phyloP scores from a whole-genome alignment of 2,329 filamentous ascomycete genomes.

The Exophiala spinifera region DNA sequence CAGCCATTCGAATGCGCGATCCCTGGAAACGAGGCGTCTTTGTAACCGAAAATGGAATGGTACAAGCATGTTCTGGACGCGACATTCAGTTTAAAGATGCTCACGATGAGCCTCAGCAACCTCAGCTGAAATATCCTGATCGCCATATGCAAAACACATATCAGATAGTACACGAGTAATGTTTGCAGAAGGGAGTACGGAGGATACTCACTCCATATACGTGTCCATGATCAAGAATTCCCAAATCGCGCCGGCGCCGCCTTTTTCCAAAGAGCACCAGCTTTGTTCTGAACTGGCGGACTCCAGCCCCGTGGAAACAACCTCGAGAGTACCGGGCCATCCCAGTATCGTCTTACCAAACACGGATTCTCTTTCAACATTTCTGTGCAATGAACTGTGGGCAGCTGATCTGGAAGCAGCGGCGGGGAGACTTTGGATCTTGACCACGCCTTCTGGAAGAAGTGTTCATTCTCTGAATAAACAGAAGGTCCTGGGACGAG shows the following conservation, averaged over 20 bases:
- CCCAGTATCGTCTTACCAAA: background rate
- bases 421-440: background rate
- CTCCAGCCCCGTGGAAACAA: background rate
- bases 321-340: background rate
- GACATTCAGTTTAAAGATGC: no score
- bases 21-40: no score
- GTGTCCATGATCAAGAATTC: no score
- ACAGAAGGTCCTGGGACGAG: constrained; percentile 24
- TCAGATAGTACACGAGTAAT: no score
- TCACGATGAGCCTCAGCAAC: no score
- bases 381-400: constrained; percentile 2
- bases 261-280: constrained; percentile 3
- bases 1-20: no score
- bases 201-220: no score
- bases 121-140: no score
- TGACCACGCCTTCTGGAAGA: background rate
- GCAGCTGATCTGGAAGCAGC: constrained; percentile 6
- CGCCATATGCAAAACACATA: no score
- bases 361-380: background rate
- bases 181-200: no score
- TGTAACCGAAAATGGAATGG: no score
- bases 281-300: constrained; percentile 1
- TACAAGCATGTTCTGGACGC: no score
- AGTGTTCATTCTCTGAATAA: constrained; percentile 29
- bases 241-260: background rate